Conservation (phyloP, 805 yeast species). For the Scheffersomyces coipomensis region DNA sequence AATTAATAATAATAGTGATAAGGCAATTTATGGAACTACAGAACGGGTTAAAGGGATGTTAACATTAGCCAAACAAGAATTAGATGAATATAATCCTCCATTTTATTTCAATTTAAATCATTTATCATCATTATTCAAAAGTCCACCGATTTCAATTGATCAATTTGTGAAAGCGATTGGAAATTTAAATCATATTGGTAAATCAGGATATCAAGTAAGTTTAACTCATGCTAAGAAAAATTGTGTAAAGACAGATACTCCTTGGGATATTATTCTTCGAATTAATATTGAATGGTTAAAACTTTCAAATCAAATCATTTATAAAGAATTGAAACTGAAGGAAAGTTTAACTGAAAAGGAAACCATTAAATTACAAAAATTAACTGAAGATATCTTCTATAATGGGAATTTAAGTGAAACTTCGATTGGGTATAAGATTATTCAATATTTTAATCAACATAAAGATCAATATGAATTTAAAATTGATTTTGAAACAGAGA, state of each 20-base stretch:
- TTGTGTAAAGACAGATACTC: slow-evolving; percentile 86
- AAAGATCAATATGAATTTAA: slow-evolving; percentile 9
- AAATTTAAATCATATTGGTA: no score
- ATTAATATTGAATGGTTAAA: slow-evolving; percentile 62
- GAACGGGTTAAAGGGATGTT: slow-evolving; percentile 92
- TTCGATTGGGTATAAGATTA: slow-evolving; percentile 52
- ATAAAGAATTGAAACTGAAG: slow-evolving; percentile 15
- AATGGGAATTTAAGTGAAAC: slow-evolving; percentile 39
- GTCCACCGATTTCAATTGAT: slow-evolving; percentile 80
- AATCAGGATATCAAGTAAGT: slow-evolving; percentile 76
- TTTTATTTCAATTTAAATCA: slow-evolving; percentile 84
- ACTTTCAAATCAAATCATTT: slow-evolving; percentile 24
- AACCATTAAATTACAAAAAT: slow-evolving; percentile 14
- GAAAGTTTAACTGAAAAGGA: slow-evolving; percentile 8
- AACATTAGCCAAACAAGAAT: slow-evolving; percentile 74
- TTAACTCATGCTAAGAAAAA: slow-evolving; percentile 87
- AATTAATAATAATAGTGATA: slow-evolving; percentile 50
- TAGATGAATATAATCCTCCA: slow-evolving; percentile 46
- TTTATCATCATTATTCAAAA: slow-evolving; percentile 69
- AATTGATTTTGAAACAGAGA: slow-evolving; percentile 59
- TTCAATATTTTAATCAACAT: slow-evolving; percentile 38
- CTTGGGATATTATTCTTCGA: slow-evolving; percentile 76
- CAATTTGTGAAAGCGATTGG: slow-evolving; percentile 77
- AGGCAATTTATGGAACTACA: slow-evolving; percentile 68
- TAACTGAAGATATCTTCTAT: slow-evolving; percentile 29